Base-by-base conservation (phyloP, 768 basidiomycete species). In the Suillus subluteus region DNA sequence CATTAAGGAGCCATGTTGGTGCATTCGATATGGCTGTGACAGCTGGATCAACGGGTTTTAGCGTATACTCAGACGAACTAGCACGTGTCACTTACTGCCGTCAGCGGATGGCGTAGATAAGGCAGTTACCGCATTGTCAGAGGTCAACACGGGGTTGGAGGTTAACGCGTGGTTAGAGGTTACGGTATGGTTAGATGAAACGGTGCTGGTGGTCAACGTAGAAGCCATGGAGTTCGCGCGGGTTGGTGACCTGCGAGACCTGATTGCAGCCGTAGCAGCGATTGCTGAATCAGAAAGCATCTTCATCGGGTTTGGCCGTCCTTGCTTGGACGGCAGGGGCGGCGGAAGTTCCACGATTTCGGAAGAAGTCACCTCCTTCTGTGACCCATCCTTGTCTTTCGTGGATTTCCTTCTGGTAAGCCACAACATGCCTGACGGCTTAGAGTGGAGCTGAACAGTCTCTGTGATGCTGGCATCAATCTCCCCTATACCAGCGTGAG, bases 1-100 rank as follows among this genome's bases (percentile, higher is more conserved):
- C 91, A 71, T 92, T 92, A 65, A 94, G 73, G 21, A 94, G 83
- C 91, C 91, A 94, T 0, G 86, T 79, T 0, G 91, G 91, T 13
- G 88, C 91, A 66, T 90, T 85, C 18, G 85, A 80, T 9, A 86
- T 80, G 4, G 80, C 78, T 0, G 83, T 84, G 35, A 79, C 74
- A 13, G 74, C 81, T 82, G 62, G 11, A 58, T 58, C 43, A 55
- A 65, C 26, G n/a, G 38, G 46, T 54, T 21, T 35, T 5, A 48
- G 40, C n/a, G 15, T 66, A 35, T 67, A 58, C 23, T 32, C 16
- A 46, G 26, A 18, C 23, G 13, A 35, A 32, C 32, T 32, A 12
- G 64, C 21, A 23, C 32, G 37, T 32, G 30, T 65, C 21, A 64
- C 65, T 65, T 15, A 64, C 63, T 52, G 62, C 62, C 62, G n/a